Percentiles rank a stretch among this genome's conserved stretches.
Conservation (phyloP, 2,329 filamentous ascomycete species). For the Microcera coccophila region DNA sequence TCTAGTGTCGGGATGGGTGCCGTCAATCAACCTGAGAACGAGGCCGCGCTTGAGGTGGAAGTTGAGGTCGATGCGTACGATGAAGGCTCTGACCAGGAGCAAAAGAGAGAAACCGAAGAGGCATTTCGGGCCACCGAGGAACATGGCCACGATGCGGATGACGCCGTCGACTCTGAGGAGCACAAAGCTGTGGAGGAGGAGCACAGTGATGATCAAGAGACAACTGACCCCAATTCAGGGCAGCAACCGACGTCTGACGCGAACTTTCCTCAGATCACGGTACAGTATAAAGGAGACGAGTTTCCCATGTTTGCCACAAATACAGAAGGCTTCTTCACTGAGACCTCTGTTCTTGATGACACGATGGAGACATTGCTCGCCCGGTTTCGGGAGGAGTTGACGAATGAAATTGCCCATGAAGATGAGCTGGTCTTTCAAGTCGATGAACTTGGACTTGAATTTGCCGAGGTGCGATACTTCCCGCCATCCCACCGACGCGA, state of each 20-base stretch:
- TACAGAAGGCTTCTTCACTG: slow-evolving; percentile 44
- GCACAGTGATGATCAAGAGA: slow-evolving; percentile 4
- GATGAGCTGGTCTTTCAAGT: slow-evolving; percentile 51
- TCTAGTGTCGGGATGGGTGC: too few species aligned
- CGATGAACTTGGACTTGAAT: slow-evolving; percentile 51
- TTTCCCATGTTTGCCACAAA: slow-evolving; percentile 39
- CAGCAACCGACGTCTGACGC: slow-evolving; percentile 8
- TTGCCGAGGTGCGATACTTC: slow-evolving; percentile 43
- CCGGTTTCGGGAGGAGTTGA: slow-evolving; percentile 44
- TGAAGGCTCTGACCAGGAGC: slow-evolving; percentile 4
- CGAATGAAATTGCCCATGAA: slow-evolving; percentile 40
- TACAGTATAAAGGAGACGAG: slow-evolving; percentile 42
- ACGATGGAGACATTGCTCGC: slow-evolving; percentile 43
- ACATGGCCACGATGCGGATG: slow-evolving; percentile 6
- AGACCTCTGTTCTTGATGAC: slow-evolving; percentile 39
- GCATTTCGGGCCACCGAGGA: background rate
- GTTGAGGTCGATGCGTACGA: slow-evolving; percentile 8
- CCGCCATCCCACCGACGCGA: slow-evolving; percentile 14
- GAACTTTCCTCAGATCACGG: slow-evolving; percentile 36
- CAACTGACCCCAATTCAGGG: slow-evolving; percentile 2
- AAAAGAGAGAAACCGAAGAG: slow-evolving; percentile 6
- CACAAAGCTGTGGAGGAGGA: background rate
- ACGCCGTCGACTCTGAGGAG: slow-evolving; percentile 2
- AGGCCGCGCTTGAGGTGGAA: slow-evolving; percentile 4
- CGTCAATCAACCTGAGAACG: slow-evolving; percentile 5